Conservation (phyloP, 2,329 filamentous ascomycete genomes). For the Scolecobasidium constrictum region DNA sequence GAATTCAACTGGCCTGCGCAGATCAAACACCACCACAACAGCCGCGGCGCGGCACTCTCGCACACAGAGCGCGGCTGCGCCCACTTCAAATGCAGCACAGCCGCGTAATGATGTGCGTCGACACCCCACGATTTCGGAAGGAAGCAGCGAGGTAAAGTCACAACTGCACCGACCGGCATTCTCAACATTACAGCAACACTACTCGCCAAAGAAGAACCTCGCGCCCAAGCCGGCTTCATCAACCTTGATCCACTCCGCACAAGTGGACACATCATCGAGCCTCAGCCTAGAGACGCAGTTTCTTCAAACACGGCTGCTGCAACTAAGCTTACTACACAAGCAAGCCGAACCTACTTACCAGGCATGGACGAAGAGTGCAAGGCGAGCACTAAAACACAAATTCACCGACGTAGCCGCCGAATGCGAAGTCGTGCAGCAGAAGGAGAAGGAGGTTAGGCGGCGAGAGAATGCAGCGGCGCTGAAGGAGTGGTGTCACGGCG, state of each 20-base stretch:
- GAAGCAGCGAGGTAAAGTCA: background rate
- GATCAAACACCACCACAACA: background rate
- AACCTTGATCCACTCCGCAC: conserved; percentile 11
- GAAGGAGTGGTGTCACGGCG: conserved; percentile 21
- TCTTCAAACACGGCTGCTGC: conserved; percentile 27
- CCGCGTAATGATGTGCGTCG: background rate
- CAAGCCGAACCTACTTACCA: conserved; percentile 15
- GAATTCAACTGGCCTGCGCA: background rate
- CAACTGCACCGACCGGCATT: conserved; percentile 5
- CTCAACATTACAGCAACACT: conserved; percentile 10
- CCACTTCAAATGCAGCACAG: background rate
- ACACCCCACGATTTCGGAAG: conserved; percentile 2
- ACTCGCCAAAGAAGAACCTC: conserved; percentile 8
- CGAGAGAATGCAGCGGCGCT: conserved; percentile 25
- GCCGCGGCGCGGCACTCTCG: conserved; percentile 6
- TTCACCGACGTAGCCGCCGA: conserved; percentile 27
- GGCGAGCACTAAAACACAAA: conserved; percentile 18
- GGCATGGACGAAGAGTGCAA: conserved; percentile 24
- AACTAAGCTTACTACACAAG: conserved; percentile 25
- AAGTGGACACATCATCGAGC: conserved; percentile 1
- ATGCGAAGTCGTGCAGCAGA: conserved; percentile 23
- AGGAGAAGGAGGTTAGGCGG: conserved; percentile 24
- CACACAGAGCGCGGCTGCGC: conserved; percentile 2
- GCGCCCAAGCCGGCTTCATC: conserved; percentile 9
- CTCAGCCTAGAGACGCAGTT: conserved; percentile 16